These are phyloP conservation scores for Trichocladium uniseriatum DNA, from an alignment of 495 filamentous ascomycete genomes.

Conservation along the genomic window DNA sequence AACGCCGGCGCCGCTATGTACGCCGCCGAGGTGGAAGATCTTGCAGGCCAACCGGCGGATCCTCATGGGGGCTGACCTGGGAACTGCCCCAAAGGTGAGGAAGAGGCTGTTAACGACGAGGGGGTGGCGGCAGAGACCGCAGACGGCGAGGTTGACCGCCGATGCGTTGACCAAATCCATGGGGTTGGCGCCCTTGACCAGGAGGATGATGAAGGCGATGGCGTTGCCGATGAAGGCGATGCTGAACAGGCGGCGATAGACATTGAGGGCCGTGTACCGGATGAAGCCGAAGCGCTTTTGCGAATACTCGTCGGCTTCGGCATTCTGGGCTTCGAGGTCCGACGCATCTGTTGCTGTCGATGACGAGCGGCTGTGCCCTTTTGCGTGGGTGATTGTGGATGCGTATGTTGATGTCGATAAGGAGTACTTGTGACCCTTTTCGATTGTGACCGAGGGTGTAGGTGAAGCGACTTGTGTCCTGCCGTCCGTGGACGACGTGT, in stretches of 20 bases:
- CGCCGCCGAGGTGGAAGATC: slow-evolving; percentile 67
- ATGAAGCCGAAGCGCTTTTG: slow-evolving; percentile 21
- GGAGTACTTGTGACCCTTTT: background rate
- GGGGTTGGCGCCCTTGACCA: slow-evolving; percentile 15
- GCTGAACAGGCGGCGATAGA: slow-evolving; percentile 28
- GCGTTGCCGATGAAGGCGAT: slow-evolving; percentile 25
- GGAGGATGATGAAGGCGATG: slow-evolving; percentile 23
- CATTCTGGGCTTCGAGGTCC: slow-evolving; percentile 20
- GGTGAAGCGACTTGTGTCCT: background rate
- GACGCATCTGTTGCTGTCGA: background rate
- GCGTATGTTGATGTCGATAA: background rate
- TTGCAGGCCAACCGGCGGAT: slow-evolving; percentile 59
- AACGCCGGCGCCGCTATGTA: slow-evolving; percentile 63
- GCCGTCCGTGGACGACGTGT: background rate
- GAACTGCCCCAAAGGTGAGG: slow-evolving; percentile 44
- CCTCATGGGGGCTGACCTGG: slow-evolving; percentile 51
- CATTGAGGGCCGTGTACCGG: slow-evolving; percentile 24
- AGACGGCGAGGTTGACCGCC: slow-evolving; percentile 38
- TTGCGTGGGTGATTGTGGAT: slow-evolving; percentile 6
- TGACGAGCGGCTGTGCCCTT: background rate
- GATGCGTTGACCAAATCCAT: slow-evolving; percentile 30
- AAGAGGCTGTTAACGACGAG: slow-evolving; percentile 65
- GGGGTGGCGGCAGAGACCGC: slow-evolving; percentile 58
- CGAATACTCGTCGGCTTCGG: slow-evolving; percentile 7
- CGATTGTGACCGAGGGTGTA: background rate